Evolutionary conservation across 2,329 filamentous ascomycete species (phyloP).

Genomic region (Diaporthe sp.): DNA sequence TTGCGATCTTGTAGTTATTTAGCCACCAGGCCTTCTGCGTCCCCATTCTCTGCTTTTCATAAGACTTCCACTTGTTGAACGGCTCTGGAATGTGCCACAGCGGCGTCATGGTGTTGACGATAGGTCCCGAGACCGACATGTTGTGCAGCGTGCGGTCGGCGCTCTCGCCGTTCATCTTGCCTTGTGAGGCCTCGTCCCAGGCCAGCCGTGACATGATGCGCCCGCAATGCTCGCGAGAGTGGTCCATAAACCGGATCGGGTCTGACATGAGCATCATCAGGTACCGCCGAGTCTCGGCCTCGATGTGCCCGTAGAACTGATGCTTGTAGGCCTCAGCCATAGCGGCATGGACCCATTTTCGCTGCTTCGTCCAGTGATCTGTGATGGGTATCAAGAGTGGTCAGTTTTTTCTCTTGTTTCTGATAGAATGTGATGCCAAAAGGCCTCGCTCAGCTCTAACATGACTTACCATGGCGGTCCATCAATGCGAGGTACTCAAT

Average conservation of each 20-base stretch:
- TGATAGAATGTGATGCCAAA: background rate
- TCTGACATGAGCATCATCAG: conserved; percentile 62
- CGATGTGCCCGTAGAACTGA: conserved; percentile 64
- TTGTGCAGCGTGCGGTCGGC: conserved; percentile 63
- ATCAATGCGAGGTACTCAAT: conserved; percentile 64
- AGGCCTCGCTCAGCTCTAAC: background rate
- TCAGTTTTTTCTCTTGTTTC: background rate
- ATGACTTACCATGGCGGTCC: conserved; percentile 61
- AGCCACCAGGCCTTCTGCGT: conserved; percentile 63
- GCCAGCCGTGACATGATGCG: conserved; percentile 65
- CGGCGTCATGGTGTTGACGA: conserved; percentile 65
- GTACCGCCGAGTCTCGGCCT: conserved; percentile 60
- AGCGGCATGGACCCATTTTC: conserved; percentile 67
- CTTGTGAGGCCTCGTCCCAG: conserved; percentile 64
- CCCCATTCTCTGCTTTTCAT: conserved; percentile 59
- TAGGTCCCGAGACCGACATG: conserved; percentile 66
- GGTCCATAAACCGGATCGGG: conserved; percentile 59
- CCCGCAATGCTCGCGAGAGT: conserved; percentile 64
- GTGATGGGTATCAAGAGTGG: background rate
- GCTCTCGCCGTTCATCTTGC: conserved; percentile 60
- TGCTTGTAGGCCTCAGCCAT: conserved; percentile 54
- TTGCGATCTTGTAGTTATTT: conserved; percentile 56
- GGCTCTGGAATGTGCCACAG: conserved; percentile 61
- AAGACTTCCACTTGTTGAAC: conserved; percentile 64
- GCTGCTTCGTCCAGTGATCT: conserved; percentile 64